phyloP scores from a whole-genome alignment of 257 asterid species.

The Ilex asprella region DNA sequence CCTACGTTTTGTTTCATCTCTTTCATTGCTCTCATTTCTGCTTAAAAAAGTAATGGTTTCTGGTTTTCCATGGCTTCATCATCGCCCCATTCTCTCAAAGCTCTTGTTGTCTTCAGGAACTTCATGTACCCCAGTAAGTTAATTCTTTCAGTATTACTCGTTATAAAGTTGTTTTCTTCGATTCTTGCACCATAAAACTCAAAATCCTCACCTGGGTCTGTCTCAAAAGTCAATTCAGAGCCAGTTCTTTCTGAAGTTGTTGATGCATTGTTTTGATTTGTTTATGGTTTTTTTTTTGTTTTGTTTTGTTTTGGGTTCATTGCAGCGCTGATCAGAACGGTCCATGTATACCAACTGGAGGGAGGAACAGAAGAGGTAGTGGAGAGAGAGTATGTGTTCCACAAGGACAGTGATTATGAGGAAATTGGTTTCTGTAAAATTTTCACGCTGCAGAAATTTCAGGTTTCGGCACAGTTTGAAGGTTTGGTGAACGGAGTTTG shows the following conservation, averaged over 20 bases:
- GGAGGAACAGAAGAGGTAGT: constrained; percentile 15
- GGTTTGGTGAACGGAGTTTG: constrained; percentile 24
- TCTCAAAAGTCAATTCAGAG: background rate
- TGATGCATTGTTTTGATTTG: background rate
- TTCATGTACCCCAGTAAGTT: constrained; percentile 10
- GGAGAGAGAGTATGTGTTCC: constrained; percentile 28
- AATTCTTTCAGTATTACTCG: background rate
- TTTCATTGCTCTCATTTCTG: background rate
- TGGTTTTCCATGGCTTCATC: constrained; percentile 20
- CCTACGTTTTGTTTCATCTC: background rate
- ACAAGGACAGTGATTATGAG: constrained; percentile 12
- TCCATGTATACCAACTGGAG: constrained; percentile 18
- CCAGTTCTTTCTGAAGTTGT: background rate
- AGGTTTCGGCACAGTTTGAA: constrained; percentile 11
- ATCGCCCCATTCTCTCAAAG: constrained; percentile 15
- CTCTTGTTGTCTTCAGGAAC: constrained; percentile 26
- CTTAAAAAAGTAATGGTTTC: background rate
- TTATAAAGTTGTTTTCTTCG: background rate
- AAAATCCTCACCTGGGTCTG: constrained; percentile 5
- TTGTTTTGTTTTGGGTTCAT: background rate
- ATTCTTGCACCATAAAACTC: constrained; percentile 1
- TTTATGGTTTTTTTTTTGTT: background rate
- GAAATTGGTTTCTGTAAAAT: constrained; percentile 15
- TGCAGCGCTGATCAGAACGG: constrained; percentile 24
- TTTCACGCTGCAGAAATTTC: constrained; percentile 17